Evolutionary conservation across 2,329 filamentous ascomycete species (phyloP), one percentile per base, ranked within the genome.

Genomic region (Hymenotorrendiella dingleyae): DNA sequence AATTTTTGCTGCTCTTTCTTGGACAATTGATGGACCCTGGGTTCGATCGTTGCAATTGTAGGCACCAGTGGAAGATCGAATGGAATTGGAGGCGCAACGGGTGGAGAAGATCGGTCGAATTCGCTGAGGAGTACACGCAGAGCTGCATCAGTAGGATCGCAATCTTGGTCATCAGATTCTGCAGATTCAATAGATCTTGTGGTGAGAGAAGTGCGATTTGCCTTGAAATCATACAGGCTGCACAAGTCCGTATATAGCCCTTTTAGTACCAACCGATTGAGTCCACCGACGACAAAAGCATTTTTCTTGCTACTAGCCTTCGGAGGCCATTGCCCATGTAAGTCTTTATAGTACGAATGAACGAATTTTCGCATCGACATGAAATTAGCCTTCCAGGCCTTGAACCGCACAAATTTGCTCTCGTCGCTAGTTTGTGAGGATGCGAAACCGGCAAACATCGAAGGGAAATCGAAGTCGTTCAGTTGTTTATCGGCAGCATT

Each of bases 251-350:
- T 75, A 65, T 96, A 97, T 7, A 97, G 67, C 32, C 86, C 82
- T 59, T 80, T 80, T 30, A 96, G 70, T 5, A 95, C 86, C 33
- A 88, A 66, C 19, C 93, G 77, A 63, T 96, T 96, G 17, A 97
- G 72, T 0, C 91, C 91, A 53, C 80, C 86, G 54, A 90, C 88
- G 21, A 85, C 82, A 51, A 95, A 87, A 1, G 82, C 77, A 60
- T 95, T 94, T 74, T 94, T 95, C 72, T 94, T 94, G 55, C 82
- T 91, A 56, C 77, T 84, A 2, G 89, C 88, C 62, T 93, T 94
- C 7, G 93, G 91, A 2, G 93, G 90, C 91, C 91, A 86, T 22
- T 80, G 73, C n/a, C 82, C 82, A 56, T 82, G 83, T 35, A 75
- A 72, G 37, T 72, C 63, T 50, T 81, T 79, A 58, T 82, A 94